Evolutionary conservation across 768 basidiomycete genomes (phyloP).

Genomic region (Galerina sulciceps): DNA sequence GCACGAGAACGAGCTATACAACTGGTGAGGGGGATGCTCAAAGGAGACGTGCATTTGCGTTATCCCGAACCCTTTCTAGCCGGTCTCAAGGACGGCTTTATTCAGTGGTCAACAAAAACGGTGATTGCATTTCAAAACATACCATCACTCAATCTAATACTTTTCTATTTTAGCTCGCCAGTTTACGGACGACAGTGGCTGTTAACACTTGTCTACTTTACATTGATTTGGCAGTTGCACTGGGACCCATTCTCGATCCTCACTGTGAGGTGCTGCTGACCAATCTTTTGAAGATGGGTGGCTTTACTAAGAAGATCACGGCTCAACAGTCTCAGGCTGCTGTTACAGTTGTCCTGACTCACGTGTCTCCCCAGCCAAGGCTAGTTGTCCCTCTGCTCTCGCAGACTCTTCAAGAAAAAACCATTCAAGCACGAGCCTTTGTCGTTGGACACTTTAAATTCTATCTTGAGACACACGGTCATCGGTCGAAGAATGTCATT

Average conservation of each 20-base stretch:
- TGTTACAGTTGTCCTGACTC: constrained; percentile 66
- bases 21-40: constrained; percentile 87
- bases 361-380: constrained; percentile 75
- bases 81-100: constrained; percentile 76
- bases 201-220: constrained; percentile 80
- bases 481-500: constrained; percentile 62
- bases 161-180: constrained; percentile 61
- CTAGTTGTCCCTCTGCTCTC: constrained; percentile 70
- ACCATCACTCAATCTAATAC: background rate
- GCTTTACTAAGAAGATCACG: constrained; percentile 90
- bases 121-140: constrained; percentile 46
- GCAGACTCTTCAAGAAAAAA: constrained; percentile 79
- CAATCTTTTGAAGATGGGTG: constrained; percentile 85
- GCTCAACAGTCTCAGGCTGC: constrained; percentile 84
- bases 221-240: constrained; percentile 66
- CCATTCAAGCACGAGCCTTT: constrained; percentile 70
- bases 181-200: constrained; percentile 90
- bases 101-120: constrained; percentile 84
- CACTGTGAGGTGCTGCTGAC: constrained; percentile 77
- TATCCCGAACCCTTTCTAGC: constrained; percentile 77
- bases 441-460: constrained; percentile 72
- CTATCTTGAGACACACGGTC: constrained; percentile 76
- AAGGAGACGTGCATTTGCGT: constrained; percentile 78
- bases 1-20: constrained; percentile 77
- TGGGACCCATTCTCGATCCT: constrained; percentile 75